Base-by-base conservation (phyloP, 371 early-diverging fungal species). In the Saksenaea vasiformis region DNA sequence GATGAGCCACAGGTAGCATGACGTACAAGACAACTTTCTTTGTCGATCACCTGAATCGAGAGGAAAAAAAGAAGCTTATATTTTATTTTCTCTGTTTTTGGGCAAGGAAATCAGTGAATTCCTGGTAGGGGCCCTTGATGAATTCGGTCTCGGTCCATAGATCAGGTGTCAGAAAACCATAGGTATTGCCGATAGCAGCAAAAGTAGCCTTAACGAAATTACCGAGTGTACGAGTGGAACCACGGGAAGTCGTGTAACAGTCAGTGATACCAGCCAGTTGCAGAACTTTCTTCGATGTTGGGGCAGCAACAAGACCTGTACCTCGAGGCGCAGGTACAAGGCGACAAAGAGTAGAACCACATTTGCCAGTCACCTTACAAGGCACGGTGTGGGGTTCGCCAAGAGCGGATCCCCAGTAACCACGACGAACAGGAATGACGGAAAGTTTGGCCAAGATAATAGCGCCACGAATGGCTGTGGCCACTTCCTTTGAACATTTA, bases 181-280 rank as follows among this genome's bases (percentile, higher is more conserved):
- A 98, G 70, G 98, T 96, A 87, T 95, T 95, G 80, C 92, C 91
- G 79, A 99, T 96, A 75, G 99, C 99, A 77, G 91, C 90, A 83
- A 99, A 94, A 70, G 97, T 95, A 64, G 99, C 99, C 93, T 98
- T 98, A 81, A 99, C 97, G 79, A 99, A 98, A 95, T 99, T 99
- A 82, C 99, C 92, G 60, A 92, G 84, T 65, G 93, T 92, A 74
- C 89, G 90, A 80, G 93, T 93, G 63, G 92, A 89, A 73, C 99
- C 99, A 69, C 91, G 85, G 75, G 98, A 87, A 66, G 93, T 87
- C 75, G 99, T 98, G 90, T 97, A 99, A 86, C 95, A 93, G 86
- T 99, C 99, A 74, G 91, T 88, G 81, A 99, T 92, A 90, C 99
- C 99, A 74, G 99, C 99, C 66, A 99, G 88, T 85, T 95, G 89